These are phyloP conservation scores for Vinca major DNA, from an alignment of 305 asterid genomes.

Conservation along the genomic window DNA sequence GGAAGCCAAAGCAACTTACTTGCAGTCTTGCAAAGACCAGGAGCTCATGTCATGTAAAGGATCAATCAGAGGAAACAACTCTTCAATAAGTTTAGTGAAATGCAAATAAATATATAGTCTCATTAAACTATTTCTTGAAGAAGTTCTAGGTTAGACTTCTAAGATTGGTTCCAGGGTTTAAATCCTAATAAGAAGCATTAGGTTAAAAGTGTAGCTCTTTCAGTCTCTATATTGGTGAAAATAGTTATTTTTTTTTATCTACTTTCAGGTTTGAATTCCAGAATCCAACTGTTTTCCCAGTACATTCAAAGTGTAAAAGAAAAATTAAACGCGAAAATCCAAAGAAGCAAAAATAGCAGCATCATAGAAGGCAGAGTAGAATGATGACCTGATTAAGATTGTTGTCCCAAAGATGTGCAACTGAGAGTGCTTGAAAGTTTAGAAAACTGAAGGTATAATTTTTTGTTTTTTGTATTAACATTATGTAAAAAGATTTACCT, in stretches of 20 bases:
- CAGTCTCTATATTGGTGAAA: too few relatives aligned
- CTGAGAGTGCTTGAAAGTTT: constrained; percentile 30
- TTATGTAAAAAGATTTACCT: too few relatives aligned
- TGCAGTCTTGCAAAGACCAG: constrained; percentile 43
- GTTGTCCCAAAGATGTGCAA: constrained; percentile 72
- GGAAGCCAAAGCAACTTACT: constrained; percentile 81
- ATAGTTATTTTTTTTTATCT: not conserved
- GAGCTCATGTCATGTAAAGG: not conserved
- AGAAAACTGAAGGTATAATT: too few relatives aligned
- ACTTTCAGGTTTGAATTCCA: not conserved
- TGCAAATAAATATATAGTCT: not conserved
- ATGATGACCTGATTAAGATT: constrained; percentile 58
- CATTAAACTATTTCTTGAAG: too few relatives aligned
- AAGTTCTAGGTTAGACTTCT: too few relatives aligned
- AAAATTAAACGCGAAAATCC: not conserved
- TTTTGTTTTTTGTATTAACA: too few relatives aligned
- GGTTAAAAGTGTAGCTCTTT: too few relatives aligned
- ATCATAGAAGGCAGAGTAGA: not conserved
- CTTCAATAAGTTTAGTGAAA: not conserved
- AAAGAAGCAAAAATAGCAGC: not conserved
- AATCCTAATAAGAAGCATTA: too few relatives aligned
- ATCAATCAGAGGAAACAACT: not conserved
- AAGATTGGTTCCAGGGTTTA: too few relatives aligned
- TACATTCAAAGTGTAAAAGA: not conserved
- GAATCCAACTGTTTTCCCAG: not conserved